These are phyloP conservation scores for Aureobasidium lini DNA, from an alignment of 2,329 filamentous ascomycete genomes.

Conservation along the genomic window DNA sequence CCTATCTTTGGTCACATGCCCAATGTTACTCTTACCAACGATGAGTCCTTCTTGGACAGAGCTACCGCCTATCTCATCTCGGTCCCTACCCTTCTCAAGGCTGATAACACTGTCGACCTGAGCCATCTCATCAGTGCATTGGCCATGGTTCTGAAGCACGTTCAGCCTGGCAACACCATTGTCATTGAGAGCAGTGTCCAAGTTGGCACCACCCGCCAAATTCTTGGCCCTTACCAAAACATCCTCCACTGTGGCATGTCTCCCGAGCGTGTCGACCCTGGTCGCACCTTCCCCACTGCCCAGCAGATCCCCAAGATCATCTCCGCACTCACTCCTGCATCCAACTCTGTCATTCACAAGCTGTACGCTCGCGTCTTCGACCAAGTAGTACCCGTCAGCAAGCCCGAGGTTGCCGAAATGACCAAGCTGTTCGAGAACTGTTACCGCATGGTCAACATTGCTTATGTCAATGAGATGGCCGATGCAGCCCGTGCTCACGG, in stretches of 20 bases:
- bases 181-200: conserved; percentile 50
- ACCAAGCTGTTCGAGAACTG: conserved; percentile 54
- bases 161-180: conserved; percentile 39
- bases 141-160: conserved; percentile 34
- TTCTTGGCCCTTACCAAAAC: conserved; percentile 38
- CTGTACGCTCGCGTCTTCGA: conserved; percentile 45
- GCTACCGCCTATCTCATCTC: conserved; percentile 49
- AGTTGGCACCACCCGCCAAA: conserved; percentile 46
- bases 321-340: conserved; percentile 43
- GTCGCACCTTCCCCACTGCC: conserved; percentile 18
- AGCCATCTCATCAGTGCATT: conserved; percentile 42
- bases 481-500: conserved; percentile 16
- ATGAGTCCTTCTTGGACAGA: conserved; percentile 30
- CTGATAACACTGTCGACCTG: conserved; percentile 42
- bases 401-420: conserved; percentile 51
- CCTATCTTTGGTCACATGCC: conserved; percentile 21
- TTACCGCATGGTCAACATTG: conserved; percentile 29
- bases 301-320: conserved; percentile 46
- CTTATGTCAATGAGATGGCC: conserved; percentile 20
- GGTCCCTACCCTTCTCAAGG: conserved; percentile 44
- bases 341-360: conserved; percentile 36
- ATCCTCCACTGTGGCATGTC: conserved; percentile 35
- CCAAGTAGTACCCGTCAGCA: conserved; percentile 41
- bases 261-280: conserved; percentile 21
- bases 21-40: conserved; percentile 33